Base-by-base conservation (phyloP, 192 early-diverging fungal genomes). In the Backusella macrospora region DNA sequence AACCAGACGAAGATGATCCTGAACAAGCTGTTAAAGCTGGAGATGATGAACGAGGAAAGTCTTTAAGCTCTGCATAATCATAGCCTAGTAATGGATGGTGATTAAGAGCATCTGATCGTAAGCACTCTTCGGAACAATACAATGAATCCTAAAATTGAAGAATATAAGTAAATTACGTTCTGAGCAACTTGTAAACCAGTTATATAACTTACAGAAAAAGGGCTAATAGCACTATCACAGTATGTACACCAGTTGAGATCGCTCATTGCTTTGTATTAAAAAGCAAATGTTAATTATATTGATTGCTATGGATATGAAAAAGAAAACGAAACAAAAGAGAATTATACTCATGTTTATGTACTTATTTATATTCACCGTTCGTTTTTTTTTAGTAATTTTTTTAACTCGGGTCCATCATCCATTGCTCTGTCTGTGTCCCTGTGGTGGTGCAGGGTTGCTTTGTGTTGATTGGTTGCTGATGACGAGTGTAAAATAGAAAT, bases 31-130 rank as follows among this genome's bases (percentile, higher is more conserved):
- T 69, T 65, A 76, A 47, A 8, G 74, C 38, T 45, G 68, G 45
- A 65, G 74, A 65, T 43, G 71, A 48, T 45, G 75, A 71, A 43
- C 76, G 73, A 70, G 79, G 79, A 39, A 80, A 80, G 34, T 80
- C 67, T 49, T 76, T 74, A 15, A 80, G 71, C 70, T 75, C 79
- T 44, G 74, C 64, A 69, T 76, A 80, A 68, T 76, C 68, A 55
- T 80, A 80, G 18, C 79, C 79, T 43, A 80, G 48, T 6, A 80
- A 45, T 23, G 79, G 79, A 59, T 80, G 79, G 43, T 76, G 74
- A 44, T 62, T 72, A 13, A 79, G 49, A 47, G 79, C 74, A 43
- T 80, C 79, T 23, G 69, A 55, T 39, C 72, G 45, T 2, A 80
- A 64, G 40, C 79, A 80, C 49, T 67, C 71, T 70, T 80, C 79